phyloP scores from a whole-genome alignment of 2,329 filamentous ascomycete species.

The Apiospora rasikravindrae region DNA sequence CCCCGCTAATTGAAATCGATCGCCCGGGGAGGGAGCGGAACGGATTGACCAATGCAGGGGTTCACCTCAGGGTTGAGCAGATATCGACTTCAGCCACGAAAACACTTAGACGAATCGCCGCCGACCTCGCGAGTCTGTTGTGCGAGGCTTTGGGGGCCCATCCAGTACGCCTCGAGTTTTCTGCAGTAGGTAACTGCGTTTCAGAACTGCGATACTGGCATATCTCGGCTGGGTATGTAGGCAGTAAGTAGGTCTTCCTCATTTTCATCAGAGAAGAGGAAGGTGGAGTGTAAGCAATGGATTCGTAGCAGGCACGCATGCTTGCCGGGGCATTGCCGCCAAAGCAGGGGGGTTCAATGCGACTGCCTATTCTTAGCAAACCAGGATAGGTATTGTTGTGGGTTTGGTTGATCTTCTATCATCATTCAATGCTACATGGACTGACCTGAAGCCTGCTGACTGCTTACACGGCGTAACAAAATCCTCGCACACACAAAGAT shows the following conservation, averaged over 20 bases:
- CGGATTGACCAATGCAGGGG: neutral
- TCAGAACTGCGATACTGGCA: neutral
- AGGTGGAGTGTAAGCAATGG: neutral
- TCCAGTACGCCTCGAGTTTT: neutral
- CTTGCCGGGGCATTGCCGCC: neutral
- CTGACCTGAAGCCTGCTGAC: neutral
- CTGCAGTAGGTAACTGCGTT: neutral
- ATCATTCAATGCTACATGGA: too few species aligned
- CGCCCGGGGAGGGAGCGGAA: neutral
- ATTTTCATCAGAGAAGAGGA: neutral
- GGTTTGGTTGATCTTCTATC: too few species aligned
- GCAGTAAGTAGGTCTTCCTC: too few species aligned
- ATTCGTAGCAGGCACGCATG: neutral
- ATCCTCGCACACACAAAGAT: neutral
- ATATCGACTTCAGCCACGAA: neutral
- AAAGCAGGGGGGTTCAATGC: neutral
- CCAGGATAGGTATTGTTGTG: neutral
- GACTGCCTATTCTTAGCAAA: neutral
- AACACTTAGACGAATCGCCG: neutral
- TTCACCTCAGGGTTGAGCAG: neutral
- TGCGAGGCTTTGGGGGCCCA: neutral
- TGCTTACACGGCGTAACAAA: neutral
- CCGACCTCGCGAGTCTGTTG: neutral
- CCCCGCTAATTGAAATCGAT: neutral
- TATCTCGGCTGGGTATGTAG: neutral